These are phyloP conservation scores for Aspergillus olivimuriae DNA, from an alignment of 495 filamentous ascomycete genomes.

Conservation along the genomic window DNA sequence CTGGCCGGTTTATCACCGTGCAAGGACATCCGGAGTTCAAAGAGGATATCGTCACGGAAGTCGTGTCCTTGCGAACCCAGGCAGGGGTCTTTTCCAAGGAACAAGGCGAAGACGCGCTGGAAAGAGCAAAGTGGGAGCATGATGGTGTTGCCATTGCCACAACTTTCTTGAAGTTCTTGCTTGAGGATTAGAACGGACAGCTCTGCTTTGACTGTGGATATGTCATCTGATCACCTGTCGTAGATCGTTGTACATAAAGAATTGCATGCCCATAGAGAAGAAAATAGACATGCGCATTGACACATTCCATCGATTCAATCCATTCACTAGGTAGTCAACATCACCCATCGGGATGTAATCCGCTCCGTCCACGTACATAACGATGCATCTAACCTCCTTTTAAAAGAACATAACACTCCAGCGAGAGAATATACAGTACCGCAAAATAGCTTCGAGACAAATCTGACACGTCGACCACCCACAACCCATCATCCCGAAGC, in stretches of 20 bases:
- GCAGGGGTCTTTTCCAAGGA: conserved; percentile 61
- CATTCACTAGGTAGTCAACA: no score
- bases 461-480: no score
- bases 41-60: conserved; percentile 62
- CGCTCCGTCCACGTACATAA: no score
- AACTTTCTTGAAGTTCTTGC: conserved; percentile 69
- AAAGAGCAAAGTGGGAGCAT: conserved; percentile 56
- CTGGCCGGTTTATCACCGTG: conserved; percentile 62
- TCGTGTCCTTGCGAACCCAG: conserved; percentile 54
- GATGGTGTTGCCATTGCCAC: conserved; percentile 66
- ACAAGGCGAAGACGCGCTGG: conserved; percentile 58
- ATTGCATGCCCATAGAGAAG: no score
- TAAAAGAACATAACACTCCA: no score
- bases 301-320: no score
- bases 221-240: no score
- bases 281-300: no score
- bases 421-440: no score
- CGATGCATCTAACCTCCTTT: no score
- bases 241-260: neutral
- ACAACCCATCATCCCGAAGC: conserved; percentile 8
- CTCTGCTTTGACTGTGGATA: neutral
- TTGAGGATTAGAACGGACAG: conserved; percentile 36
- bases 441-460: no score
- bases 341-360: no score
- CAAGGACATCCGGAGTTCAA: conserved; percentile 93